phyloP scores from a whole-genome alignment of 306 rosid species.

The Vigna trinervia region DNA sequence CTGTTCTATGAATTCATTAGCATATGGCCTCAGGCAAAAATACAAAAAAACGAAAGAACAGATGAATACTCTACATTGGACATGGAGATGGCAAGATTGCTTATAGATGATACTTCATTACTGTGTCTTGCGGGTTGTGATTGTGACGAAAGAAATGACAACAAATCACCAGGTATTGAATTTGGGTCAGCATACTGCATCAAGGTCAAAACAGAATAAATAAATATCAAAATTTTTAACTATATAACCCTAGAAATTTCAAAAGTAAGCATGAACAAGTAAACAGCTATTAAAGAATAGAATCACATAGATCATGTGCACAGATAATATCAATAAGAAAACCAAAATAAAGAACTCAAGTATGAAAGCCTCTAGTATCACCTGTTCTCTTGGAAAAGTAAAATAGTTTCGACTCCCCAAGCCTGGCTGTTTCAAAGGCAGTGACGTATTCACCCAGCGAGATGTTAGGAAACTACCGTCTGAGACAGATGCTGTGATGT shows the following conservation, averaged over 20 bases:
- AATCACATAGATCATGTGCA: neutral
- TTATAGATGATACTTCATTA: constrained; percentile 46
- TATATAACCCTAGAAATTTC: neutral
- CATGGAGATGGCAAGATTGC: constrained; percentile 48
- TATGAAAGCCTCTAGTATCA: constrained; percentile 40
- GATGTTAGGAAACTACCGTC: constrained; percentile 47
- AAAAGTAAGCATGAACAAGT: constrained; percentile 28
- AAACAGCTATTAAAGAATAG: neutral
- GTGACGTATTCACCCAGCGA: constrained; percentile 46
- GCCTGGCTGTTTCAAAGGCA: constrained; percentile 55
- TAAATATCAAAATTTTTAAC: constrained; percentile 23
- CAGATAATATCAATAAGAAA: constrained; percentile 32
- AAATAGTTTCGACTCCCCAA: constrained; percentile 46
- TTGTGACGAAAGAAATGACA: constrained; percentile 48
- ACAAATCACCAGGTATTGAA: constrained; percentile 41
- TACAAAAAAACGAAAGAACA: constrained; percentile 33
- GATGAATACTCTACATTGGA: constrained; percentile 49
- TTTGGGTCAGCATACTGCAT: constrained; percentile 48
- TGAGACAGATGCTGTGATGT: constrained; percentile 39
- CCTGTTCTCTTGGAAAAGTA: constrained; percentile 52
- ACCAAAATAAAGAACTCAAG: constrained; percentile 22
- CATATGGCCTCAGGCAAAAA: constrained; percentile 8
- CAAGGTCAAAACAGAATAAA: constrained; percentile 26
- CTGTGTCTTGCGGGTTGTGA: constrained; percentile 49
- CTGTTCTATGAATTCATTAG: constrained; percentile 11